Evolutionary conservation across 179 eudicot species (phyloP), one percentile per base, ranked within the genome.

Genomic region (Silene vulgaris): DNA sequence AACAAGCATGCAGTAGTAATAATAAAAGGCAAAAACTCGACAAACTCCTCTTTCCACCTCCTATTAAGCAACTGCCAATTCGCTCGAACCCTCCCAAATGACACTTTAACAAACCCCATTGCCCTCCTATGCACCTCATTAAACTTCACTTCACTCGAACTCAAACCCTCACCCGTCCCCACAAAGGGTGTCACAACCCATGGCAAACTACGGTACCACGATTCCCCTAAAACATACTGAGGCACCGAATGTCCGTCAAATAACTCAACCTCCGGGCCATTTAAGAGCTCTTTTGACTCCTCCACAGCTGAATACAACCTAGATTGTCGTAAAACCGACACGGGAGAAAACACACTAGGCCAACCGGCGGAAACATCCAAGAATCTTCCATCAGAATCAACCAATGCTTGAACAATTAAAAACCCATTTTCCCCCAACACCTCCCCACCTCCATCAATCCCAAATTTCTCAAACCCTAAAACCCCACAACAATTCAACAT

Each of bases 301-400:
- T 88, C 94, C 13, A 89, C 83, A 28, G 87, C 80, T 3, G 74
- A 40, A 23, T 82, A 90, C 68, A 94, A 70, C 74, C 82, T 85
- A 0, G 96, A 87, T 65, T 85, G 88, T 14, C 79, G 78, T 30
- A 94, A 65, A 40, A 88, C 79, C 14, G 77, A 65, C 2, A 77
- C 87, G 0, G 92, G 91, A 3, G 75, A 84, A 85, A 85, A 83
- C 14, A 86, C 75, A 66, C 86, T 83, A 2, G 98, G 97, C 97
- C 98, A 94, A 4, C 98, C 97, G 19, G 97, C 96, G 1, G 98
- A 94, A 2, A 94, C 89, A 78, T 94, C 96, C 28, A 94, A 78
- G 72, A 94, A 92, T 74, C 94, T 89, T 28, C 97, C 97, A 35
- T 94, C 86, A 29, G 86, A 83, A 68, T 94, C 98, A 59, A 90